Conservation (phyloP, 139 green algal species). For the Yamagishiella unicocca region DNA sequence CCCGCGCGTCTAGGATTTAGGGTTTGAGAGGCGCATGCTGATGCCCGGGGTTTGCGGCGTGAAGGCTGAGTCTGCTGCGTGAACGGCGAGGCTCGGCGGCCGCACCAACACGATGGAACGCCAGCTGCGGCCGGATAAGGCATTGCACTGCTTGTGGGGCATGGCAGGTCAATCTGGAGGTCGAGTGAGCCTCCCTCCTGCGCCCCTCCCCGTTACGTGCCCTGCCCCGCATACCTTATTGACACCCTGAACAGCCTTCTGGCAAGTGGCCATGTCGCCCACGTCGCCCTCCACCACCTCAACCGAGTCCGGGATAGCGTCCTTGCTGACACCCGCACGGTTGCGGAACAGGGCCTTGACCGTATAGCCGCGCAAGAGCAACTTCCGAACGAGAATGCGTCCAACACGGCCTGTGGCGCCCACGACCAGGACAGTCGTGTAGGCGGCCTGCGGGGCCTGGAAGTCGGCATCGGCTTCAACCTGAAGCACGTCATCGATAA, state of each 20-base stretch:
- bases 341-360: slow-evolving; percentile 84
- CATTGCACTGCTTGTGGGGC: too few relatives aligned
- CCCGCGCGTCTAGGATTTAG: too few relatives aligned
- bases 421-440: slow-evolving; percentile 95
- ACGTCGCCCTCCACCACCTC: slow-evolving; percentile 91
- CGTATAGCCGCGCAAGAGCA: slow-evolving; percentile 96
- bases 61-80: too few relatives aligned
- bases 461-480: slow-evolving; percentile 68
- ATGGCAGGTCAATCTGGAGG: too few relatives aligned
- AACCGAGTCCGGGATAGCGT: slow-evolving; percentile 82
- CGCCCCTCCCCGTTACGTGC: background rate
- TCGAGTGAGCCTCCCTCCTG: background rate
- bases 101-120: too few relatives aligned
- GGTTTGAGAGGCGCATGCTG: too few relatives aligned
- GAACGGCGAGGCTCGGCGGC: too few relatives aligned
- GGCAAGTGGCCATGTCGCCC: slow-evolving; percentile 78
- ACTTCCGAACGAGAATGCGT: slow-evolving; percentile 93
- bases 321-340: slow-evolving; percentile 43
- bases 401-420: slow-evolving; percentile 95
- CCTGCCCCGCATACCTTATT: slow-evolving; percentile 87
- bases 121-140: too few relatives aligned
- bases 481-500: slow-evolving; percentile 52
- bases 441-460: slow-evolving; percentile 75
- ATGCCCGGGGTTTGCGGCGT: too few relatives aligned
- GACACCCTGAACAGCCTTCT: slow-evolving; percentile 82